A percentile compares a stretch with the other conserved stretches of the same genome.
These are phyloP conservation scores for Fusarium buharicum DNA, from an alignment of 2,329 filamentous ascomycete species.

Conservation along the genomic window DNA sequence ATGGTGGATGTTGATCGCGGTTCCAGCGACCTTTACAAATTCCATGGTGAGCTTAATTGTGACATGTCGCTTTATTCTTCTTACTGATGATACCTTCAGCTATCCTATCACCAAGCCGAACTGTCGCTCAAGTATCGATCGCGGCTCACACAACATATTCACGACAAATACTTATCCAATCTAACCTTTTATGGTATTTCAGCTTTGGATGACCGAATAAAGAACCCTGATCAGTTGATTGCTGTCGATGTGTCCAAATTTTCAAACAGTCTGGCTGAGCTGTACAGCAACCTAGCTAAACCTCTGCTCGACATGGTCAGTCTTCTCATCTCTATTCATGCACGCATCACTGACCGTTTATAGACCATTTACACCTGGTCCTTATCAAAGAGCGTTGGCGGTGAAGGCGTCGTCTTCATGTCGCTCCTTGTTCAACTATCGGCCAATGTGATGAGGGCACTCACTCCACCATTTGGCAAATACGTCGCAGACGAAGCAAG, in stretches of 20 bases:
- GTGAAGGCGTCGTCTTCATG: slow-evolving; percentile 96
- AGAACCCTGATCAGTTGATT: slow-evolving; percentile 97
- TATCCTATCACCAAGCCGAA: slow-evolving; percentile 97
- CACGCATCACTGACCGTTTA: slow-evolving; percentile 39
- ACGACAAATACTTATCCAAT: slow-evolving; percentile 95
- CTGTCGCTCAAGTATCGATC: slow-evolving; percentile 93
- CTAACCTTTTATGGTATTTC: slow-evolving; percentile 98
- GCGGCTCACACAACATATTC: slow-evolving; percentile 91
- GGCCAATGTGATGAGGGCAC: slow-evolving; percentile 88
- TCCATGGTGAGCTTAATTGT: slow-evolving; percentile 78
- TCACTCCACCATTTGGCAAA: slow-evolving; percentile 96
- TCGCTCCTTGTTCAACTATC: slow-evolving; percentile 92
- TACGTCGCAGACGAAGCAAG: slow-evolving; percentile 97
- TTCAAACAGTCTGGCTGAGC: slow-evolving; percentile 90
- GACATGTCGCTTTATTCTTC: background rate
- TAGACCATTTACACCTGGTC: slow-evolving; percentile 92
- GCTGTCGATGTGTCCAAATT: slow-evolving; percentile 97
- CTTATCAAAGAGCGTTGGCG: slow-evolving; percentile 92
- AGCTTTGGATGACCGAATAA: slow-evolving; percentile 94
- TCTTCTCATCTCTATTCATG: background rate
- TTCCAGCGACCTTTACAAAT: slow-evolving; percentile 97
- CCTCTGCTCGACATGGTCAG: slow-evolving; percentile 89
- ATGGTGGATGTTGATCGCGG: slow-evolving; percentile 98
- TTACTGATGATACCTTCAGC: slow-evolving; percentile 58
- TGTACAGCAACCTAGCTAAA: slow-evolving; percentile 97